Evolutionary conservation across 495 filamentous ascomycete species (phyloP).

Genomic region (Aspergillus cavernicola): DNA sequence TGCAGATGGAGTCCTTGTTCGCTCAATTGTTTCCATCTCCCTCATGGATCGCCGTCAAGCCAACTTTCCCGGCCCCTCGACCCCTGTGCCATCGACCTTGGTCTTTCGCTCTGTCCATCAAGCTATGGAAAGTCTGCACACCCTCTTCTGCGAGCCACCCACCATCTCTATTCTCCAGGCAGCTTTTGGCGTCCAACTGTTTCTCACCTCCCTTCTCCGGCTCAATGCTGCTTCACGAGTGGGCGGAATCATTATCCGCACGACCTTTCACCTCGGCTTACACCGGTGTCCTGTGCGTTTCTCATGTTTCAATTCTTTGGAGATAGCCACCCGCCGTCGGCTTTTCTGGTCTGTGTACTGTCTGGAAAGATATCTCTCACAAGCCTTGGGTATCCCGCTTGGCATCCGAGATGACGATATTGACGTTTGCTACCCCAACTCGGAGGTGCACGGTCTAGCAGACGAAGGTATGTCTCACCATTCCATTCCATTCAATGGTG

Average conservation of each 20-base stretch:
- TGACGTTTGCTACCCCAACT: conserved; percentile 47
- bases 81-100: conserved; percentile 28
- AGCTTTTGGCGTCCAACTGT: conserved; percentile 41
- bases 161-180: conserved; percentile 41
- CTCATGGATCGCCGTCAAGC: conserved; percentile 31
- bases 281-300: conserved; percentile 47
- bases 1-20: conserved; percentile 36
- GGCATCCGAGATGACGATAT: conserved; percentile 50
- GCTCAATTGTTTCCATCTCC: conserved; percentile 46
- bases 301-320: conserved; percentile 33
- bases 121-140: conserved; percentile 33
- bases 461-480: conserved; percentile 7
- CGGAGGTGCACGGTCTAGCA: conserved; percentile 29
- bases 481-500: background rate
- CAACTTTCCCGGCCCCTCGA: conserved; percentile 12
- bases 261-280: conserved; percentile 45
- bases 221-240: conserved; percentile 48
- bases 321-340: conserved; percentile 37
- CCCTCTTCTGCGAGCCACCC: conserved; percentile 33
- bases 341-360: conserved; percentile 52
- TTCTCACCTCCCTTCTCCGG: conserved; percentile 43
- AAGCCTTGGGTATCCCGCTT: conserved; percentile 47
- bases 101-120: conserved; percentile 37
- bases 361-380: conserved; percentile 46
- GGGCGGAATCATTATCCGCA: conserved; percentile 43